phyloP scores from a whole-genome alignment of 768 basidiomycete genomes.

The Lactifluus subvellereus region DNA sequence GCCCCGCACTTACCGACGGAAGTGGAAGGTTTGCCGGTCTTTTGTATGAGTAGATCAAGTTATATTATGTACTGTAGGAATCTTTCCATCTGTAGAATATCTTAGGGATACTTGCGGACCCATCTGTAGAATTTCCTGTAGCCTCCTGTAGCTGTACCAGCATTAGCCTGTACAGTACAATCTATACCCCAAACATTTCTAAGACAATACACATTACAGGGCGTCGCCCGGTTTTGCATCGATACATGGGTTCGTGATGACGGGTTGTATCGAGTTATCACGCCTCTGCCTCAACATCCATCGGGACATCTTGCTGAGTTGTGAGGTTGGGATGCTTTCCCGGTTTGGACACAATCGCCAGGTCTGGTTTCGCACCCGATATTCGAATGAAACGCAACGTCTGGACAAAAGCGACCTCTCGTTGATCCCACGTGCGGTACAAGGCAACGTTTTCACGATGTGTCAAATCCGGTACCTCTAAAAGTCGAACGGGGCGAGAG shows the following conservation, averaged over 20 bases:
- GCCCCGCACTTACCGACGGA: conserved; percentile 31
- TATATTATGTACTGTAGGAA: background rate
- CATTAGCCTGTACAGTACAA: conserved; percentile 13
- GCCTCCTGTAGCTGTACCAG: conserved; percentile 19
- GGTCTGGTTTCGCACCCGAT: conserved; percentile 47
- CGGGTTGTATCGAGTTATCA: background rate
- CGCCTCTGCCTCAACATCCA: conserved; percentile 26
- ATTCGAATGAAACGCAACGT: conserved; percentile 74
- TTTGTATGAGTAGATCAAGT: conserved; percentile 28
- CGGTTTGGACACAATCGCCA: conserved; percentile 48
- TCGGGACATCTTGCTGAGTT: background rate
- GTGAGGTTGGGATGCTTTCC: conserved; percentile 49
- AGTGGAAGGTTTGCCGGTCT: conserved; percentile 32
- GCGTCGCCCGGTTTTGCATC: background rate
- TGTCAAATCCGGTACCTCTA: conserved; percentile 79
- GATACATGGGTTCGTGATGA: background rate
- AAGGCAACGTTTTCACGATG: conserved; percentile 62
- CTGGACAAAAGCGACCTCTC: conserved; percentile 62
- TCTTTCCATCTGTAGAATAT: conserved; percentile 9
- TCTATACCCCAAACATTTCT: conserved; percentile 5
- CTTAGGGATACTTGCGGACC: conserved; percentile 1
- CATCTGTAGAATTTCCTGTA: conserved; percentile 25
- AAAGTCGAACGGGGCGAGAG: conserved; percentile 5
- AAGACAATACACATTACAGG: conserved; percentile 7
- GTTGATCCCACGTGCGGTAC: conserved; percentile 75